Base-by-base conservation (phyloP, 2,329 filamentous ascomycete species). In the Cladosporium velox region DNA sequence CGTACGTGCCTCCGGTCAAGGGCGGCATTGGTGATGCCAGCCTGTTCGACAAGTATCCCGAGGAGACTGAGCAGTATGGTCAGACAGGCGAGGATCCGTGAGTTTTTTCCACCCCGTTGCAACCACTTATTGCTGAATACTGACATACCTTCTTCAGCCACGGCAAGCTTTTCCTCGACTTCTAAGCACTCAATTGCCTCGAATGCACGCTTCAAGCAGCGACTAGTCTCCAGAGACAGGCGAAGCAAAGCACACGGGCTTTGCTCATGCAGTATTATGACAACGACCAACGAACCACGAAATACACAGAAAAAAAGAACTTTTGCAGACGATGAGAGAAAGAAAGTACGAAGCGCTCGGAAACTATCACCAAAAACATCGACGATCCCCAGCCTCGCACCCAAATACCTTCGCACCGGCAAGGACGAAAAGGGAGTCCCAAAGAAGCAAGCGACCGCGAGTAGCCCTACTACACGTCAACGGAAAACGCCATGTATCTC, bases 41-140 rank as follows among this genome's bases (percentile, higher is more conserved):
- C 80, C 91, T 97, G 79, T 99, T 99, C 76, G 95, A 99, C 81
- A 92, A 93, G 78, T 99, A 99, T 79, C 93, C 95, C 1, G 95
- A 99, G 79, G 95, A 99, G 79, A 92, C 91, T 54, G 95, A 99
- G 79, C 88, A 90, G 76, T 99, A 99, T 77, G 95, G 95, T 47
- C 82, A 86, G 71, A 81, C 81, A 64, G 93, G 92, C 55, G 84
- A 89, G 70, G 94, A 98, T 79, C 90, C 92, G 94, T 97, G 85
- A 83, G 94, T 91, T 14, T 44, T 12, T 54, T 7, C 28, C 32
- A 51, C 5, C 21, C 3, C n/a, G 6, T n/a, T 44, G 26, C 30
- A 12, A 63, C 26, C 18, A 32, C 18, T 30, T 15, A 14, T 38
- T 12, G n/a, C 28, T 21, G 21, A 28, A 24, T 66, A 64, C 68